Conservation (phyloP, 164 flowering plant species). For the Stephania cephalantha region DNA sequence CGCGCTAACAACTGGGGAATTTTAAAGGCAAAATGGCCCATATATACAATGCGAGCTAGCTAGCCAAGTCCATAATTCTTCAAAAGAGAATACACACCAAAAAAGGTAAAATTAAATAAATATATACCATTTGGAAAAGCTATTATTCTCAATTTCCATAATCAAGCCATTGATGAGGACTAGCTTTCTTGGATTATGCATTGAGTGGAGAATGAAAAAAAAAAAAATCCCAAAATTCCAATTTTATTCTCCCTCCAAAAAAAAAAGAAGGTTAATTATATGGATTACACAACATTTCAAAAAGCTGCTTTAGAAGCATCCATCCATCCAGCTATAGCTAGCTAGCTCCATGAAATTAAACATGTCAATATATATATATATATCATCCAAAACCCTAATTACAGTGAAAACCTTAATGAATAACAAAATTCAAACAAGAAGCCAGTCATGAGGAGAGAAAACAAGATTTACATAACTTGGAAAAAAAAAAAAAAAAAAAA, state of each 20-base stretch:
- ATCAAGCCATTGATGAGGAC: background rate
- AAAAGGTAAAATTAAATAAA: background rate
- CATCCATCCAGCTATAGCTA: too few species aligned
- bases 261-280: background rate
- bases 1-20: background rate
- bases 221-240: background rate
- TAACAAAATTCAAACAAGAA: background rate
- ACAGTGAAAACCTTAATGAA: background rate
- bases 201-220: background rate
- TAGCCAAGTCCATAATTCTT: background rate
- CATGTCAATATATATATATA: background rate
- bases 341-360: too few species aligned
- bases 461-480: background rate
- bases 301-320: background rate
- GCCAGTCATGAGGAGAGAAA: background rate
- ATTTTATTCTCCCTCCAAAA: background rate
- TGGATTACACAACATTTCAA: background rate
- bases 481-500: too few species aligned
- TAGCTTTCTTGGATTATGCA: background rate
- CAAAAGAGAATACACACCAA: background rate
- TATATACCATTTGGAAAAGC: background rate
- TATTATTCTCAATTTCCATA: background rate
- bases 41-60: background rate
- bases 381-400: background rate
- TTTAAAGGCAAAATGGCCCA: background rate